A percentile compares a stretch with the other conserved stretches of the same genome.
phyloP scores from a whole-genome alignment of 768 basidiomycete genomes.

The Mycena capillaripes region DNA sequence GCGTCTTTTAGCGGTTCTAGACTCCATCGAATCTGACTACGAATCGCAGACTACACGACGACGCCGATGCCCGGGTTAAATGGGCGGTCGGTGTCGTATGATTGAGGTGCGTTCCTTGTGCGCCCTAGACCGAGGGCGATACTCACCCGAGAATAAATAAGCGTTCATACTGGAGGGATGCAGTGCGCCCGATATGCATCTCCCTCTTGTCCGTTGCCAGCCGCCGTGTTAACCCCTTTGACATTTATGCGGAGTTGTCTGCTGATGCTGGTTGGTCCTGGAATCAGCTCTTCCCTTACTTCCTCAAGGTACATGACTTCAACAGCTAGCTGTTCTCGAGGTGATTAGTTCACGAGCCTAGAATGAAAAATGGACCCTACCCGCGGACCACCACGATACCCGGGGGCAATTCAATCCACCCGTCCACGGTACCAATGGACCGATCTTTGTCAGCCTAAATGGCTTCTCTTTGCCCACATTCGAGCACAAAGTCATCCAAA shows the following conservation, averaged over 20 bases:
- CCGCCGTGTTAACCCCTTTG: conserved; percentile 3
- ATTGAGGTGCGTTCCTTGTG: conserved; percentile 15
- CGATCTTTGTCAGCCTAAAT: conserved; percentile 47
- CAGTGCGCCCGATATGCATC: conserved; percentile 19
- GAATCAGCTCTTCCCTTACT: neutral
- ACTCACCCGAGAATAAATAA: neutral
- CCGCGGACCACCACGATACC: conserved; percentile 54
- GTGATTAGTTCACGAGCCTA: conserved; percentile 23
- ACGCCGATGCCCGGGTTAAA: conserved; percentile 20
- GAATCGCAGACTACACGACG: conserved; percentile 25
- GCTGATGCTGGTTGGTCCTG: neutral
- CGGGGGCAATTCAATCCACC: conserved; percentile 48
- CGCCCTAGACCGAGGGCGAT: neutral
- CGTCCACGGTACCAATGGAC: conserved; percentile 51
- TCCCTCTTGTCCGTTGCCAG: conserved; percentile 10
- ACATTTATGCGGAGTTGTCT: conserved; percentile 34
- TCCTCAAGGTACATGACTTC: neutral
- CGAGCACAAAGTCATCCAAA: conserved; percentile 49
- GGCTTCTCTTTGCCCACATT: conserved; percentile 34
- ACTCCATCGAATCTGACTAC: conserved; percentile 12
- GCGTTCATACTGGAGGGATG: conserved; percentile 27
- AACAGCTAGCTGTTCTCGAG: neutral
- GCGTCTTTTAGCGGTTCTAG: conserved; percentile 2
- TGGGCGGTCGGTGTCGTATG: conserved; percentile 16
- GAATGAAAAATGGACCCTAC: conserved; percentile 53